These are phyloP conservation scores for Cutaneotrichosporon arboriforme DNA, from an alignment of 1,284 basidiomycete genomes.

Conservation along the genomic window DNA sequence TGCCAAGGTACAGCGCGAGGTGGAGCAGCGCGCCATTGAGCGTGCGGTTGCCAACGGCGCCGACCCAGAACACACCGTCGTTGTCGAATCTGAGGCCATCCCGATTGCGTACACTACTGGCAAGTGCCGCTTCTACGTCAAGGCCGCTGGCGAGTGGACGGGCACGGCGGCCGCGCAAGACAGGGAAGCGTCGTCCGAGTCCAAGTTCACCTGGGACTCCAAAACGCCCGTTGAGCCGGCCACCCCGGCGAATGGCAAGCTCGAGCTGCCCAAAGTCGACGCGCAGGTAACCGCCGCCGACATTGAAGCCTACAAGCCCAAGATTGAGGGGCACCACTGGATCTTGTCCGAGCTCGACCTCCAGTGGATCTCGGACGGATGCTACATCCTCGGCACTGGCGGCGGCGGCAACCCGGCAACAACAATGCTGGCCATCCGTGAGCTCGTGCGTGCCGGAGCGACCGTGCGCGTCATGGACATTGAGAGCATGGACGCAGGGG, in stretches of 20 bases:
- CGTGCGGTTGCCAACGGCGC: slow-evolving; percentile 53
- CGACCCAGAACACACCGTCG: slow-evolving; percentile 44
- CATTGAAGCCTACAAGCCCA: slow-evolving; percentile 28
- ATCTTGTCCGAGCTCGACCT: slow-evolving; percentile 35
- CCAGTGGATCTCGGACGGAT: slow-evolving; percentile 38
- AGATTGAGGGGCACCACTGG: slow-evolving; percentile 29
- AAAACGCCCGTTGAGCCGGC: not conserved
- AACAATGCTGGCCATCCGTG: slow-evolving; percentile 24
- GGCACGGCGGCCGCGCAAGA: slow-evolving; percentile 10
- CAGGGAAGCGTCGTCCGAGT: not conserved
- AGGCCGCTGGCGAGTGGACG: slow-evolving; percentile 42
- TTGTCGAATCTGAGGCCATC: slow-evolving; percentile 52
- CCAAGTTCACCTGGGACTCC: slow-evolving; percentile 3
- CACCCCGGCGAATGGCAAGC: slow-evolving; percentile 8
- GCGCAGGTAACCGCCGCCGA: slow-evolving; percentile 5
- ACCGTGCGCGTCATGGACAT: slow-evolving; percentile 33
- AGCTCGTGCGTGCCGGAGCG: slow-evolving; percentile 30
- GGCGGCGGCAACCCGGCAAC: slow-evolving; percentile 34
- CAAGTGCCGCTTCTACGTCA: slow-evolving; percentile 39
- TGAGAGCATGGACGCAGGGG: slow-evolving; percentile 12
- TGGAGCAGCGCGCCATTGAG: slow-evolving; percentile 51
- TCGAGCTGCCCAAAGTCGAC: slow-evolving; percentile 4
- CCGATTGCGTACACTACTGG: slow-evolving; percentile 39
- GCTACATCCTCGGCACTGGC: slow-evolving; percentile 40
- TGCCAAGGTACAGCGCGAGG: slow-evolving; percentile 35